Evolutionary conservation across 2,329 filamentous ascomycete genomes (phyloP), one percentile per base, ranked within the genome.

Genomic region (Exophiala calicioides): DNA sequence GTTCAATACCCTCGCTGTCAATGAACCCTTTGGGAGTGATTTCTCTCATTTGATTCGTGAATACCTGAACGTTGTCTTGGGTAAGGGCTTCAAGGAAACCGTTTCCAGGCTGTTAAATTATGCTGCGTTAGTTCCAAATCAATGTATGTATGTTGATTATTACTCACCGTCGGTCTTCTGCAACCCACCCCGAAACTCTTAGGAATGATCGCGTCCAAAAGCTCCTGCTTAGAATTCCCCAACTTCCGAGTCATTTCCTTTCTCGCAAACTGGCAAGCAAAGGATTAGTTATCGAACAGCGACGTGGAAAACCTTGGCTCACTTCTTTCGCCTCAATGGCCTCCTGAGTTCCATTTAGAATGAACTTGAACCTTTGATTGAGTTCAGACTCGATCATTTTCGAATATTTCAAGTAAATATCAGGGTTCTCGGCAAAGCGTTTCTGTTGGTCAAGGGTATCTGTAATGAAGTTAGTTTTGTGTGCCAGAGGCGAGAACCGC

Each of bases 331-430:
- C 73, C 19, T 65, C 60, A 40, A 62, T 60, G 1, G 73, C 71
- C 62, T 74, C 72, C 39, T 66, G 46, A 5, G 67, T 70, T n/a
- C 70, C 72, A 56, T 74, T 76, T 53, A 75, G 63, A 57, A 77
- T 77, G 60, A 78, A 73, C 34, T 73, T 74, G 65, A 79, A 80
- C 4, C 73, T 67, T 35, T 71, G 69, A 49, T 78, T 79, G 10
- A 80, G 65, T 50, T 75, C 72, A 48, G 69, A 68, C 48, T 76
- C 72, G 44, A 75, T 67, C 43, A 70, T 65, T 56, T 73, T 74
- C 49, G 71, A 67, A 52, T 75, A 75, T 51, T 72, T 69, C 21
- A 73, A 24, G 35, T 39, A 54, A 7, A 34, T 9, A 1, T 50
- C 44, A 2, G 55, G 54, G 4, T 58, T 32, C 5, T 53, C 37